These are phyloP conservation scores for Fonsecaea pugnacius DNA, from an alignment of 2,329 filamentous ascomycete genomes.

Conservation along the genomic window DNA sequence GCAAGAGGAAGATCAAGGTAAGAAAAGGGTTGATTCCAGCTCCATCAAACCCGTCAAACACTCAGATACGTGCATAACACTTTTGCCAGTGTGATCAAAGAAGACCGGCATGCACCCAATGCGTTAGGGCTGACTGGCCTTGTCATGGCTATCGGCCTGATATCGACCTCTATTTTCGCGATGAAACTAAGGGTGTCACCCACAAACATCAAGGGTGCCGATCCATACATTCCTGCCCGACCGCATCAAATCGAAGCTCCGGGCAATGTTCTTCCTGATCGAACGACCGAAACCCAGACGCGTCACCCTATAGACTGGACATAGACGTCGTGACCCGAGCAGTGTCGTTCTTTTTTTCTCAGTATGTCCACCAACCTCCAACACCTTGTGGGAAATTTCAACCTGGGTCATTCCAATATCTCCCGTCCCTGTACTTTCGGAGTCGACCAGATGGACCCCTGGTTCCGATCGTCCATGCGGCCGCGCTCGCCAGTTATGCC, in stretches of 20 bases:
- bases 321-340: conserved; percentile 4
- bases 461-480: conserved; percentile 1
- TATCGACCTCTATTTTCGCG: conserved; percentile 3
- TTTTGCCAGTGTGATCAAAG: conserved; percentile 5
- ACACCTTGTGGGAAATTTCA: conserved; percentile 1
- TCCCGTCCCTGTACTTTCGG: conserved; percentile 1
- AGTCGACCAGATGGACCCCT: background rate
- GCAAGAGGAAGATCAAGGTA: conserved; percentile 8
- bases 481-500: conserved; percentile 8
- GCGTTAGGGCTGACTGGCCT: conserved; percentile 6
- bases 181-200: background rate
- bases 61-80: background rate
- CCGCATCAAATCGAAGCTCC: background rate
- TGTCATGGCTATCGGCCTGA: background rate
- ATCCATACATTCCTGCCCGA: background rate
- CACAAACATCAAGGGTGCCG: background rate
- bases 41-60: background rate
- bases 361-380: background rate
- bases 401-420: conserved; percentile 5
- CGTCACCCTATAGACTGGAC: background rate
- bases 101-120: conserved; percentile 3
- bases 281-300: background rate
- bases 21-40: background rate
- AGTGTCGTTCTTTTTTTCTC: conserved; percentile 9
- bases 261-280: background rate